Base-by-base conservation (phyloP, 805 yeast species). In the Suhomyces vadensis region DNA sequence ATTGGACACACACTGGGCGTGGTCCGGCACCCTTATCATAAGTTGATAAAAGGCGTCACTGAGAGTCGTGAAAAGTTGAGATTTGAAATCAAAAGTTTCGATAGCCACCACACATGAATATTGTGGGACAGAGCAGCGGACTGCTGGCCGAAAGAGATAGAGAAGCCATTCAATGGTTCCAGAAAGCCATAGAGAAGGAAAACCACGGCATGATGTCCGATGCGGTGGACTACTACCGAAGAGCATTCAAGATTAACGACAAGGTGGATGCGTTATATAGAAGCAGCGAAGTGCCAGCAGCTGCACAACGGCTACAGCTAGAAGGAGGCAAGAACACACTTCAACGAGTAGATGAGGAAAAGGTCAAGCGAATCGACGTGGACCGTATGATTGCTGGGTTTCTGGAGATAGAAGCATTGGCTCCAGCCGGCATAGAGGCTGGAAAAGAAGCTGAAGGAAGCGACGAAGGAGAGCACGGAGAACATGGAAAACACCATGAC, bases 171-270 rank as follows among this genome's bases (percentile, higher is more conserved):
- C 72, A 70, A 41, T 65, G 78, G 17, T 89, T 87, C 68, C 89
- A 85, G 53, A 62, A 72, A 40, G 97, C 89, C 2, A 78, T 83
- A 0, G 79, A 75, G 38, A 83, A 83, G 56, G 97, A 90, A 63
- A 68, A 76, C 25, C 77, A 72, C 39, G 96, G 96, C 0, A 70
- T 80, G 48, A 74, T 89, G 79, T 75, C 87, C n/a, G 96, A 89
- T 55, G 96, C 96, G 1, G 81, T 87, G 21, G 77, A 71, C 39
- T 75, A 67, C 51, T 90, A 90, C 63, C 70, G 95, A 49, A 73
- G 75, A 49, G 96, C 97, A 2, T 77, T 82, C 60, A 81, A 76
- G 53, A 61, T 81, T 43, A 66, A 75, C 50, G 69, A 64, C 5
- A 74, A 74, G 44, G 90, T 90, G 4, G 96, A 90, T 57, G 65